Evolutionary conservation across 495 filamentous ascomycete species (phyloP), one percentile per base, ranked within the genome.

Genomic region (Aspergillus bridgeri): DNA sequence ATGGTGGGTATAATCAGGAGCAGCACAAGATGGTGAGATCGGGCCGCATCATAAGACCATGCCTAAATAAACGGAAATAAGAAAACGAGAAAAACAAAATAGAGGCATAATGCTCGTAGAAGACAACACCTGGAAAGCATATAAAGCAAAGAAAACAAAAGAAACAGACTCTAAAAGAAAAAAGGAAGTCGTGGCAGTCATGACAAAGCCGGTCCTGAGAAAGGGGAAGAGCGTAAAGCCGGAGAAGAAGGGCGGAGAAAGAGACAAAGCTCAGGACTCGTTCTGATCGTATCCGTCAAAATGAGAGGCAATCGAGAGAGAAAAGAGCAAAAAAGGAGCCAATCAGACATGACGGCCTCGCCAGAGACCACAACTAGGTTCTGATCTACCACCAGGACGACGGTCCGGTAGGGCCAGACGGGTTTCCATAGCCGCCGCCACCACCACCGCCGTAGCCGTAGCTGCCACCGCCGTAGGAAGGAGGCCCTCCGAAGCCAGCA

Each of bases 311-410:
- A 53, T 60, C 69, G 75, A 69, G 62, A 66, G 77, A 70, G 71
- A 64, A 67, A 68, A 61, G 62, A 78, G 73, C 72, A 67, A 63
- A 60, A 70, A 67, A 65, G 68, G 69, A 75, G 67, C 69, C 68
- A 75, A 73, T 73, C 73, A 76, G 75, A 77, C 66, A 64, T 62
- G 64, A 71, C 67, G 67, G 73, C 77, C 70, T 74, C 73, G 70
- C 75, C 74, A 74, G 62, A 71, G 71, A 77, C 70, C 73, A 77
- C 75, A 68, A 74, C 65, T n/a, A n/a, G n/a, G n/a, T 53, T 51
- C 46, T 60, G 64, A 69, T 85, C 82, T 96, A 97, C 94, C 93
- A 98, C 94, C 94, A 98, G 62, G 88, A 92, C 60, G 85, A 90
- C 72, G 89, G 88, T 63, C 88, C 89, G 57, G 86, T 88, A 63